Base-by-base conservation (phyloP, 163 green algal genomes). In the Volvox carteri region DNA sequence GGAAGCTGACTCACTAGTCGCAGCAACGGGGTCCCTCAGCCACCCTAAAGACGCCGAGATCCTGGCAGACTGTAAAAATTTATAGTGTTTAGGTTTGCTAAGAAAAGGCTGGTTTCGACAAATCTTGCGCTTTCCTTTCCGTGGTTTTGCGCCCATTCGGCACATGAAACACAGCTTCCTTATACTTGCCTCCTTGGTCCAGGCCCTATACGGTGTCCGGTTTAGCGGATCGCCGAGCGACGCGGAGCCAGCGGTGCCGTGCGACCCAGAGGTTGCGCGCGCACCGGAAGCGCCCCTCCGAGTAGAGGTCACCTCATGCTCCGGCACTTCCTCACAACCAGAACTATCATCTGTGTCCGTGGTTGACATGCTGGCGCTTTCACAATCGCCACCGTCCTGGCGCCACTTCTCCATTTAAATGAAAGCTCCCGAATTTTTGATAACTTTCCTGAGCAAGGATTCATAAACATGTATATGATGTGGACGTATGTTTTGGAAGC, bases 171-270 rank as follows among this genome's bases (percentile, higher is more conserved):
- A 37, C 33, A n/a, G 19, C n/a, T 75, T 44, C 65, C 65, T 44
- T 75, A 21, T 42, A 75, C 65, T 79, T 72, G 48, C 81, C 67
- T 87, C 81, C 21, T 79, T 79, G 21, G 18, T 79, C 81, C 81
- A 87, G 6, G 81, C 81, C 18, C 54, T 79, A 28, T 87, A 87
- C 25, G 81, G 33, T n/a, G 81, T 79, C 16, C 81, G 65, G 5
- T 30, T 21, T 60, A 62, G 60, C 37, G 65, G 81, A 33, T 87
- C 81, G n/a, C 81, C 81, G 4, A 73, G 60, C 2, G 79, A 86
- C 7, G 60, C 65, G 11, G 81, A 87, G 30, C 81, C 81, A 25
- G 25, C 28, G 14, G 50, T 73, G 33, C 52, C 52, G 18, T 70
- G 73, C 25, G 73, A 81, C 50, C 48, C 54, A n/a, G 52, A 74